These are phyloP conservation scores for Myxozyma sirexii DNA, from an alignment of 805 yeast genomes.

Conservation along the genomic window DNA sequence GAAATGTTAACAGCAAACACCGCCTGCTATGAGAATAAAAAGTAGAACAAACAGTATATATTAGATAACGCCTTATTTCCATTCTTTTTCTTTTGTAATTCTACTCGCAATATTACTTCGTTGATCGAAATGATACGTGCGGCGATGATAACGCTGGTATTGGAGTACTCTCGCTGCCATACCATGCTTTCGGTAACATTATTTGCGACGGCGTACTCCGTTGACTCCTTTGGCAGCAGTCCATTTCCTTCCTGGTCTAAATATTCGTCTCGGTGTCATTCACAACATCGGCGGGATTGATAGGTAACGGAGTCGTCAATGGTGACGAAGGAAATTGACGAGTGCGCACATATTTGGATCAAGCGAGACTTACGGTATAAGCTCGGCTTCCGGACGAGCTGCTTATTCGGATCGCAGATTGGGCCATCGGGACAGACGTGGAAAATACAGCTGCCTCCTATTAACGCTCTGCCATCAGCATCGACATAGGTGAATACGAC, in stretches of 20 bases:
- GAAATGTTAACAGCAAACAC: too few relatives aligned
- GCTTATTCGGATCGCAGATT: neutral
- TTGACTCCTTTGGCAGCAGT: neutral
- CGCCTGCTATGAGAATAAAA: too few relatives aligned
- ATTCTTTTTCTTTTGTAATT: neutral
- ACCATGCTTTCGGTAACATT: neutral
- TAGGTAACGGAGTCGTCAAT: slow-evolving; percentile 26
- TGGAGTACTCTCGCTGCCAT: slow-evolving; percentile 9
- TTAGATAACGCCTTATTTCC: too few relatives aligned
- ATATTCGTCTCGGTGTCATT: neutral
- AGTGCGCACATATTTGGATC: slow-evolving; percentile 10
- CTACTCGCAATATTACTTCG: neutral
- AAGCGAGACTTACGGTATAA: slow-evolving; percentile 27
- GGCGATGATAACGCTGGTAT: slow-evolving; percentile 19
- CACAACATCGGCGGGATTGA: slow-evolving; percentile 5
- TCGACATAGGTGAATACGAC: neutral
- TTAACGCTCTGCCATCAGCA: neutral
- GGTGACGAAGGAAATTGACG: slow-evolving; percentile 31
- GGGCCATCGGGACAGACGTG: neutral
- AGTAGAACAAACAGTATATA: too few relatives aligned
- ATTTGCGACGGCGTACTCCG: neutral
- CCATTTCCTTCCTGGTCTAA: neutral
- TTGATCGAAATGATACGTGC: slow-evolving; percentile 12
- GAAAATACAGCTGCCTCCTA: slow-evolving; percentile 8
- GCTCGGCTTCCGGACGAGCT: slow-evolving; percentile 24